Conservation (phyloP, 148 eudicot genomes). For the Vaccinium myrtillus region DNA sequence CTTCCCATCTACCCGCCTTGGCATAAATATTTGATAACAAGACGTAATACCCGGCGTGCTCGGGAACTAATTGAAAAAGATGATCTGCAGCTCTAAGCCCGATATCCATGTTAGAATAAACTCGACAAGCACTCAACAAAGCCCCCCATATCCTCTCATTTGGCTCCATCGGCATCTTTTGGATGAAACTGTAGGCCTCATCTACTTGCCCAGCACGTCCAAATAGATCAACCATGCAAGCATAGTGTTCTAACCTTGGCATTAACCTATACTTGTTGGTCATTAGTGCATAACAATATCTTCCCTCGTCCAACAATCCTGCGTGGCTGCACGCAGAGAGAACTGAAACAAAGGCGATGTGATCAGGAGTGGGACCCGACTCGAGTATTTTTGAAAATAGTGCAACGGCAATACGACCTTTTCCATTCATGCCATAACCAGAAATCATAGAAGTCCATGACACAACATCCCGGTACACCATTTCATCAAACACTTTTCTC, state of each 20-base stretch:
- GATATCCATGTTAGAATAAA: conserved; percentile 44
- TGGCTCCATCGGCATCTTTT: conserved; percentile 53
- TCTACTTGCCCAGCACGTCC: conserved; percentile 62
- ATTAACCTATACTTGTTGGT: conserved; percentile 45
- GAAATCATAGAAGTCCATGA: conserved; percentile 89
- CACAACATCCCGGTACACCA: conserved; percentile 58
- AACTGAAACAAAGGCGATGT: conserved; percentile 69
- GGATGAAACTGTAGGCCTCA: conserved; percentile 56
- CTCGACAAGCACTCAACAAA: conserved; percentile 57
- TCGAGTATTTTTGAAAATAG: conserved; percentile 58
- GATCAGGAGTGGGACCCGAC: conserved; percentile 53
- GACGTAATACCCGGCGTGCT: conserved; percentile 62
- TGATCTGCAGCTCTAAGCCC: conserved; percentile 61
- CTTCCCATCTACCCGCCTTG: conserved; percentile 73
- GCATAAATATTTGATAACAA: conserved; percentile 68
- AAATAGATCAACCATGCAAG: conserved; percentile 72
- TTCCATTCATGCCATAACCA: conserved; percentile 72
- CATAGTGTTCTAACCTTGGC: conserved; percentile 66
- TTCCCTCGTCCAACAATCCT: conserved; percentile 65
- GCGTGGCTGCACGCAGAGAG: conserved; percentile 88
- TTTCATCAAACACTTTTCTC: conserved; percentile 59
- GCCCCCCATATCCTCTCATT: conserved; percentile 72
- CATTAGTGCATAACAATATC: conserved; percentile 49
- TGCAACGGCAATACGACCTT: conserved; percentile 46
- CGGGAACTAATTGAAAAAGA: conserved; percentile 57